These are phyloP conservation scores for Capsella bursapastoris DNA, from an alignment of 345 rosid genomes.

Conservation along the genomic window DNA sequence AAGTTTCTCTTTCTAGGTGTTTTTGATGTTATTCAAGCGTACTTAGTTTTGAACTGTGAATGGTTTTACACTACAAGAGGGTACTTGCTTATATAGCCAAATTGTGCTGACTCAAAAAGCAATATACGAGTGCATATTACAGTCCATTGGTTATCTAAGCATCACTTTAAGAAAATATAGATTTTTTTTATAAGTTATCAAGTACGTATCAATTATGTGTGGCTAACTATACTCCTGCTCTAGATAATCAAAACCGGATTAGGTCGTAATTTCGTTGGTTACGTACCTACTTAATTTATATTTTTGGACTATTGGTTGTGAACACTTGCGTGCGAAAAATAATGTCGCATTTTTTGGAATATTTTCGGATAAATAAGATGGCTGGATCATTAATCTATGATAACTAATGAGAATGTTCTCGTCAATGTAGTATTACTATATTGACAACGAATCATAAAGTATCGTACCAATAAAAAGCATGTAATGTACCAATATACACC, in stretches of 20 bases:
- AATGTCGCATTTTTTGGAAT: constrained; percentile 29
- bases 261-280: constrained; percentile 25
- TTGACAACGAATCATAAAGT: constrained; percentile 27
- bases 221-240: constrained; percentile 34
- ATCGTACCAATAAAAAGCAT: constrained; percentile 31
- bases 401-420: constrained; percentile 35
- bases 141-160: constrained; percentile 33
- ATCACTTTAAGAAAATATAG: constrained; percentile 11
- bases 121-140: constrained; percentile 38
- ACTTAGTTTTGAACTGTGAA: constrained; percentile 36
- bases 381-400: constrained; percentile 14
- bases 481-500: constrained; percentile 23
- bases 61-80: constrained; percentile 26
- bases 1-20: constrained; percentile 27
- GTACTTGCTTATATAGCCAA: constrained; percentile 46
- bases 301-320: constrained; percentile 32
- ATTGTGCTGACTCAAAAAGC: constrained; percentile 43
- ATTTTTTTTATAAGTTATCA: constrained; percentile 9
- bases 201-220: constrained; percentile 21
- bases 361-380: constrained; percentile 1
- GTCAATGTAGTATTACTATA: constrained; percentile 28
- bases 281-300: constrained; percentile 19
- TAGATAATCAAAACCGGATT: constrained; percentile 21
- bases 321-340: constrained; percentile 30
- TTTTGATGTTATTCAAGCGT: constrained; percentile 26